These are phyloP conservation scores for Conticribra guillardii DNA, from an alignment of 108 stramenopile genomes.

Conservation along the genomic window DNA sequence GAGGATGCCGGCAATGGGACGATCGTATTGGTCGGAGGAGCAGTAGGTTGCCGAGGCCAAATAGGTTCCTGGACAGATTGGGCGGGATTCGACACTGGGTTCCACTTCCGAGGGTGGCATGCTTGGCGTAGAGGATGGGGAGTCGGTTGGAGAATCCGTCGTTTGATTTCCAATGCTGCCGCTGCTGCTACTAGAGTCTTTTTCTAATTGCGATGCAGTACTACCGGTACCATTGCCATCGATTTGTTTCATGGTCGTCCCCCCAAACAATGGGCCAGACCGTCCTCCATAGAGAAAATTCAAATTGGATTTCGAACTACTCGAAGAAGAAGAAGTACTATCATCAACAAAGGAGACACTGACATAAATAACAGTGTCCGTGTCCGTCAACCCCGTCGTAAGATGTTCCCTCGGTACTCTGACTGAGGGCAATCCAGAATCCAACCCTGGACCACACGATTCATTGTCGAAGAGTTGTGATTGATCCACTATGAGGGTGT, in stretches of 20 bases:
- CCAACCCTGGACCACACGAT: slow-evolving; percentile 81
- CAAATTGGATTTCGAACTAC: background rate
- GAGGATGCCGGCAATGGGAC: slow-evolving; percentile 76
- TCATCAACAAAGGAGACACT: slow-evolving; percentile 58
- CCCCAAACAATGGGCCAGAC: background rate
- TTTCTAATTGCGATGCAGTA: no score
- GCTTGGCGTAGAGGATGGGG: slow-evolving; percentile 28
- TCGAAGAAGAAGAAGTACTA: background rate
- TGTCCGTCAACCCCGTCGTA: slow-evolving; percentile 60
- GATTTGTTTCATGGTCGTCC: background rate
- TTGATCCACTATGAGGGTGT: slow-evolving; percentile 74
- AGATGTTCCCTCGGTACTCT: slow-evolving; percentile 66
- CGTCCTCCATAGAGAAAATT: background rate
- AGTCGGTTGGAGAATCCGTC: slow-evolving; percentile 16
- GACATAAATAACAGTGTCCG: slow-evolving; percentile 80
- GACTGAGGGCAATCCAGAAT: slow-evolving; percentile 67
- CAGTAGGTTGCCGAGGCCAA: slow-evolving; percentile 81
- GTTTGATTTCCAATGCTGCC: slow-evolving; percentile 3
- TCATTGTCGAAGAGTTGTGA: slow-evolving; percentile 69
- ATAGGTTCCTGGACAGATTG: slow-evolving; percentile 62
- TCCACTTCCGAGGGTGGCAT: slow-evolving; percentile 38
- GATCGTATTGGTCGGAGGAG: slow-evolving; percentile 84
- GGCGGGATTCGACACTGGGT: slow-evolving; percentile 31
- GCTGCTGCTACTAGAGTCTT: no score
- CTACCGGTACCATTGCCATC: no score